These are phyloP conservation scores for Musa itinerans DNA, from an alignment of 176 grass and related monocot genomes.

Conservation along the genomic window DNA sequence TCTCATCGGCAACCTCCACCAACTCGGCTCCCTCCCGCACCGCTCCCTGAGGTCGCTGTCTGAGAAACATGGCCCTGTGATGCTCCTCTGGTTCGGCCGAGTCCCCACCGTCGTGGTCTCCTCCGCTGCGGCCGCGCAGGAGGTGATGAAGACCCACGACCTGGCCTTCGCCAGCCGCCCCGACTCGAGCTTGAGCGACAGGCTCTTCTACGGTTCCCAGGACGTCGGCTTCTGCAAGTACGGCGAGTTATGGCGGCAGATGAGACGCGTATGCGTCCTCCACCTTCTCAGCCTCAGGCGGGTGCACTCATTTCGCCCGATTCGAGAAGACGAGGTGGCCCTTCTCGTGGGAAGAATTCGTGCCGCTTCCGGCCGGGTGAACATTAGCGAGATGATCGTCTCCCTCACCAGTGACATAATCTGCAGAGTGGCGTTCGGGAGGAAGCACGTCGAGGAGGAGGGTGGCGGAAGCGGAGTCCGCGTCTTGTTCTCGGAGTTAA, in stretches of 20 bases:
- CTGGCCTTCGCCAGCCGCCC: not conserved
- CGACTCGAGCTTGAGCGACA: not conserved
- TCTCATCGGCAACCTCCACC: constrained; percentile 1
- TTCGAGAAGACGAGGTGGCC: not conserved
- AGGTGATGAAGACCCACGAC: not conserved
- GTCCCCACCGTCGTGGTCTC: not conserved
- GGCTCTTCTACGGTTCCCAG: not conserved
- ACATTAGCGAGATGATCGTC: constrained; percentile 8
- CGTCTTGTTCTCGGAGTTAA: not conserved
- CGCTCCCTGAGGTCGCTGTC: not conserved
- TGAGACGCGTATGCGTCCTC: not conserved
- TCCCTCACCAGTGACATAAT: constrained; percentile 2
- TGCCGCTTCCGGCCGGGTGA: not conserved
- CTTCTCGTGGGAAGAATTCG: not conserved
- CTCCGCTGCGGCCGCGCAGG: not conserved
- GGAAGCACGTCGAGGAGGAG: not conserved
- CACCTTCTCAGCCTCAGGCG: not conserved
- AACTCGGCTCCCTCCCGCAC: not conserved
- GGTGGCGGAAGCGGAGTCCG: not conserved
- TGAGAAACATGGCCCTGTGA: not conserved
- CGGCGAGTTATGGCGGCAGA: not conserved
- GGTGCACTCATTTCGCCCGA: not conserved
- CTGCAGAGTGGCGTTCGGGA: constrained; percentile 20
- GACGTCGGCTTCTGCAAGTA: not conserved
- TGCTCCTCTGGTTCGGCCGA: not conserved